Conservation (phyloP, 306 rosid genomes). For the Corylus americana region DNA sequence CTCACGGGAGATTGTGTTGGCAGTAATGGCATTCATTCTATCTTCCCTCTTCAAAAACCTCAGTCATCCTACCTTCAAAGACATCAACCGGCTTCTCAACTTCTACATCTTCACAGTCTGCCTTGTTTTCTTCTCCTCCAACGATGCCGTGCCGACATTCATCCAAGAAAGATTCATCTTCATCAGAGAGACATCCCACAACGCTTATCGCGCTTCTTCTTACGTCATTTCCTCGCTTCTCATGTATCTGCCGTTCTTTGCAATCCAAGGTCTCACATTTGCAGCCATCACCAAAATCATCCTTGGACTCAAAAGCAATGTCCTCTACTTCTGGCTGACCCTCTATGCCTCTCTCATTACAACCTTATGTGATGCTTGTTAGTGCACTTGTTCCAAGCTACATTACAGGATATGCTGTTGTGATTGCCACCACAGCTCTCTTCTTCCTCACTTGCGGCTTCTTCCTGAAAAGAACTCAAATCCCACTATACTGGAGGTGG, state of each 20-base stretch:
- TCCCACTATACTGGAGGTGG: conserved; percentile 71
- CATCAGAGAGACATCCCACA: conserved; percentile 85
- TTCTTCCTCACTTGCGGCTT: conserved; percentile 92
- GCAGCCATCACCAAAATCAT: conserved; percentile 61
- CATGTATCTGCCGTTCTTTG: conserved; percentile 87
- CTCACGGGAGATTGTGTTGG: conserved; percentile 80
- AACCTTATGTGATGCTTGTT: conserved; percentile 89
- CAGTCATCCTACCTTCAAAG: conserved; percentile 42
- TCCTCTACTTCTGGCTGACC: conserved; percentile 63
- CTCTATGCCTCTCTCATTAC: conserved; percentile 81
- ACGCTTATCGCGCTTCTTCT: conserved; percentile 78
- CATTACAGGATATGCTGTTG: conserved; percentile 86
- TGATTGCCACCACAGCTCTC: conserved; percentile 88
- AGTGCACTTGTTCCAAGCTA: conserved; percentile 93
- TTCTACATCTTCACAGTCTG: conserved; percentile 88
- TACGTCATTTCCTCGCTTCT: conserved; percentile 44
- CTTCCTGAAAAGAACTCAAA: conserved; percentile 67
- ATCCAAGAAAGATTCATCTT: conserved; percentile 86
- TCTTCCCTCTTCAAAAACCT: conserved; percentile 64
- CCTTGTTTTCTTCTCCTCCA: conserved; percentile 89
- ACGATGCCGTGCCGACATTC: conserved; percentile 89
- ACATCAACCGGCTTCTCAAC: conserved; percentile 76
- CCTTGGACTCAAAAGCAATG: conserved; percentile 49
- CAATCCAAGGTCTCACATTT: conserved; percentile 84
- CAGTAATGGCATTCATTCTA: conserved; percentile 75